Percentiles rank a stretch among this genome's conserved stretches.
These are phyloP conservation scores for Ambrosiella xylebori DNA, from an alignment of 2,329 filamentous ascomycete genomes.

Conservation along the genomic window DNA sequence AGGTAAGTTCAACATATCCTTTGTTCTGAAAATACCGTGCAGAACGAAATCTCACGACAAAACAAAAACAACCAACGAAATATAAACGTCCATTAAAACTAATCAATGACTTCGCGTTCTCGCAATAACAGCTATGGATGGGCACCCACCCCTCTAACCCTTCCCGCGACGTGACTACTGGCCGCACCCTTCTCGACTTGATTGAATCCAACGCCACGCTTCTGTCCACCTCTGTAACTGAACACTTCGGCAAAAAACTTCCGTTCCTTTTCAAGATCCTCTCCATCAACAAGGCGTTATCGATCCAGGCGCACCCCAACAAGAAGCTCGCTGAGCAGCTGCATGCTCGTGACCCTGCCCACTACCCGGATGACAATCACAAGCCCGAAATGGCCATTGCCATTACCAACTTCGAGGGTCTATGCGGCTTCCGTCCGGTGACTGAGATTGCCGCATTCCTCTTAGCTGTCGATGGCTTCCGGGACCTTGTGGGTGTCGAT, in stretches of 20 bases:
- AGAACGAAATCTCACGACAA: too few species aligned
- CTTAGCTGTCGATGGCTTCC: constrained; percentile 36
- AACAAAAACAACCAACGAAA: constrained; percentile 15
- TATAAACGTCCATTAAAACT: not conserved
- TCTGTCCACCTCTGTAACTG: constrained; percentile 53
- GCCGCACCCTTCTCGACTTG: constrained; percentile 71
- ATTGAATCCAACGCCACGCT: constrained; percentile 74
- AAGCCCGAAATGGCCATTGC: constrained; percentile 99
- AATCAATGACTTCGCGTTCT: not conserved
- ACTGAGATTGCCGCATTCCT: constrained; percentile 77
- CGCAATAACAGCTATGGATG: constrained; percentile 69
- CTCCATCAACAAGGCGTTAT: constrained; percentile 86
- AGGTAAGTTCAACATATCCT: constrained; percentile 35
- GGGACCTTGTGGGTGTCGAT: constrained; percentile 47
- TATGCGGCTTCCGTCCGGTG: constrained; percentile 87
- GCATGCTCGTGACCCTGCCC: constrained; percentile 70
- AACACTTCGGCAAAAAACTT: constrained; percentile 64
- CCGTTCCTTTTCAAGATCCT: constrained; percentile 98
- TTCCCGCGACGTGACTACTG: constrained; percentile 72
- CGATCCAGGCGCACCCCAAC: constrained; percentile 92
- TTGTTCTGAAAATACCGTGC: too few species aligned
- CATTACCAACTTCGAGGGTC: constrained; percentile 84
- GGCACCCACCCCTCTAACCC: constrained; percentile 93
- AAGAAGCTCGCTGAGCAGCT: constrained; percentile 79
- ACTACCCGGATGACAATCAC: constrained; percentile 98